Evolutionary conservation across 805 yeast genomes (phyloP), one percentile per base, ranked within the genome.

Genomic region (Lachancea quebecensis): DNA sequence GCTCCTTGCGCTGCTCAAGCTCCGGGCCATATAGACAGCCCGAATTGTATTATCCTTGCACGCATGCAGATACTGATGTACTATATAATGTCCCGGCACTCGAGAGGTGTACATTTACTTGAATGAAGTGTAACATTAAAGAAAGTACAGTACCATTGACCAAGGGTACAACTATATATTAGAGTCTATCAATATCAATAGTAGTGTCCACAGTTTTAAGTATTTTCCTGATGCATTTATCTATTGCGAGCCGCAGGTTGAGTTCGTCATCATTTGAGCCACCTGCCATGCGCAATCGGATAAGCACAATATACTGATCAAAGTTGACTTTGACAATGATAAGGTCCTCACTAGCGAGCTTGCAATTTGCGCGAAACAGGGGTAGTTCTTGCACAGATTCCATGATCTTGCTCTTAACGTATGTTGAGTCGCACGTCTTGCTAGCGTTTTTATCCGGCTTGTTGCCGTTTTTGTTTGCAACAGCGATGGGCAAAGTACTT

Each of bases 231-330:
- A 62, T 49, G 45, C 62, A 58, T 38, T 57, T 59, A 28, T 60
- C 62, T 2, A 62, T 50, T 2, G 66, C 57, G 21, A 51, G 30
- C 35, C 84, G 60, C 30, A 85, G 56, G 29, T 70, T 64, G 1
- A 78, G 62, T 58, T 84, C 91, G 38, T 83, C 89, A 45, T 82
- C 86, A 50, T 77, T 78, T 3, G 84, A 76, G 1, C 82, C 85
- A n/a, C 90, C 90, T 39, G 67, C 62, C 83, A 85, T 79, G 16
- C 60, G 62, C 2, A 85, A 52, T 45, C 68, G 72, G 14, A 82
- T 50, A 2, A 86, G 73, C 2, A 81, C 76, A 18, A 85, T 71
- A 52, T 72, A 78, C 3, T 82, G 64, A 47, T 73, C 74, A 57
- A 79, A 77, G 57, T 81, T 84, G 33, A 82, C 81, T 52, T 82